Conservation (phyloP, 192 early-diverging fungal genomes). For the Coemansia sp. region DNA sequence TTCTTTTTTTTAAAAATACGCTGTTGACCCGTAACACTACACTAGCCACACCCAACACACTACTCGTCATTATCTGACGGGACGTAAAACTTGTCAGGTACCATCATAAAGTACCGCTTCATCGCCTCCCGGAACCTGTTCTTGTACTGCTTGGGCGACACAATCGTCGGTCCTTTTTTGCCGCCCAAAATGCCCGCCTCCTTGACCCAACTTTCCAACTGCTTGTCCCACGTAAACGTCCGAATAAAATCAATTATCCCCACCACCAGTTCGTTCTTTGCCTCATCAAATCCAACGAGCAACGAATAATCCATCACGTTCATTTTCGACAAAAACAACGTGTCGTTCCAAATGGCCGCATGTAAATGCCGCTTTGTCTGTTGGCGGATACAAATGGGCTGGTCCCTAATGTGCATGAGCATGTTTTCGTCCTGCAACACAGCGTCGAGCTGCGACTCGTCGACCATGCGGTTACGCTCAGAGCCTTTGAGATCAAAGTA, state of each 20-base stretch:
- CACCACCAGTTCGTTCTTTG: slow-evolving; percentile 84
- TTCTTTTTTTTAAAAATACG: not conserved
- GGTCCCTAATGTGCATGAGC: slow-evolving; percentile 68
- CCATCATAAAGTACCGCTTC: slow-evolving; percentile 86
- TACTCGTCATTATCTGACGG: slow-evolving; percentile 3
- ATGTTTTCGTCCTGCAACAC: slow-evolving; percentile 94
- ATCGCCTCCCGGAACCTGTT: slow-evolving; percentile 92
- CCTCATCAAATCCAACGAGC: slow-evolving; percentile 88
- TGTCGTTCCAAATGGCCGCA: slow-evolving; percentile 89
- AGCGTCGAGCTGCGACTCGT: slow-evolving; percentile 82
- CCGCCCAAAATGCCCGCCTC: slow-evolving; percentile 90
- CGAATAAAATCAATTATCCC: slow-evolving; percentile 99
- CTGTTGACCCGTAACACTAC: not conserved
- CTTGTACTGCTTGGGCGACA: slow-evolving; percentile 91
- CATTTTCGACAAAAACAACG: slow-evolving; percentile 85
- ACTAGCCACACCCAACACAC: too few relatives aligned
- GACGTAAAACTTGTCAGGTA: slow-evolving; percentile 64
- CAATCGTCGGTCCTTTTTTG: slow-evolving; percentile 90
- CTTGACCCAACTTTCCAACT: slow-evolving; percentile 97
- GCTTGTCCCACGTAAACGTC: slow-evolving; percentile 99
- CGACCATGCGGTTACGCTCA: slow-evolving; percentile 88
- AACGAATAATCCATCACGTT: slow-evolving; percentile 99
- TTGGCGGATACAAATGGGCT: slow-evolving; percentile 87
- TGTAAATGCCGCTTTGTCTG: slow-evolving; percentile 83
- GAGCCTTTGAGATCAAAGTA: slow-evolving; percentile 95